Evolutionary conservation across 1,284 basidiomycete species (phyloP).

Genomic region (Mycena sp.): DNA sequence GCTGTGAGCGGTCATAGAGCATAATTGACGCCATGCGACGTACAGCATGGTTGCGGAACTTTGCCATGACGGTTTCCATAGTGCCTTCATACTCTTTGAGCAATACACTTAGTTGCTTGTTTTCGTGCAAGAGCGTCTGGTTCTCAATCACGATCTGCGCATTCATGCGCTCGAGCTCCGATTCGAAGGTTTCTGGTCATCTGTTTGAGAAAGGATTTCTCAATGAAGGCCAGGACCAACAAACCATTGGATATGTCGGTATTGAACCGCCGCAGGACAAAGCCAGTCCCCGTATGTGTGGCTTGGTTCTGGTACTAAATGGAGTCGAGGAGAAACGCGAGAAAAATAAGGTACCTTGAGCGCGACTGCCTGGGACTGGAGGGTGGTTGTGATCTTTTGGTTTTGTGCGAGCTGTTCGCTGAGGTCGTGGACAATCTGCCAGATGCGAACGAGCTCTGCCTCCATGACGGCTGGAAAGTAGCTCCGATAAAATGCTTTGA

Average conservation of each 20-base stretch:
- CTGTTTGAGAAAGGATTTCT: not conserved
- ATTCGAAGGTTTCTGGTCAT: conserved; percentile 86
- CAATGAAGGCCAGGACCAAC: conserved; percentile 31
- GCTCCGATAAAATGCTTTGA: too few relatives aligned
- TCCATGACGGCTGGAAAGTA: conserved; percentile 55
- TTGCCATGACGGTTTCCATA: conserved; percentile 95
- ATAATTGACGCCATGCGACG: conserved; percentile 45
- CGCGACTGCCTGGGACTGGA: conserved; percentile 80
- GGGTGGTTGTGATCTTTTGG: conserved; percentile 76
- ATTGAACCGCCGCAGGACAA: conserved; percentile 89
- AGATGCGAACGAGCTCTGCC: conserved; percentile 77
- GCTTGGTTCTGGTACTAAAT: conserved; percentile 73
- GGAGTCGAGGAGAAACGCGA: conserved; percentile 26
- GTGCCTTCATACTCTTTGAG: conserved; percentile 96
- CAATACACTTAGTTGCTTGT: conserved; percentile 89
- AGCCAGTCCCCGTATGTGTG: conserved; percentile 81
- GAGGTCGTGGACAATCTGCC: conserved; percentile 84
- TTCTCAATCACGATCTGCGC: conserved; percentile 95
- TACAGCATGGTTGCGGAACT: conserved; percentile 93
- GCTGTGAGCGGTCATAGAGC: conserved; percentile 16
- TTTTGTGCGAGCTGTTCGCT: conserved; percentile 90
- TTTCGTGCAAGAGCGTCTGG: conserved; percentile 91
- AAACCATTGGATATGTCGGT: conserved; percentile 90
- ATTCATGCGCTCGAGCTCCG: conserved; percentile 90
- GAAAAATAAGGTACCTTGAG: conserved; percentile 71